These are phyloP conservation scores for Musa balbisiana DNA, from an alignment of 202 grass and related monocot species.

Conservation along the genomic window DNA sequence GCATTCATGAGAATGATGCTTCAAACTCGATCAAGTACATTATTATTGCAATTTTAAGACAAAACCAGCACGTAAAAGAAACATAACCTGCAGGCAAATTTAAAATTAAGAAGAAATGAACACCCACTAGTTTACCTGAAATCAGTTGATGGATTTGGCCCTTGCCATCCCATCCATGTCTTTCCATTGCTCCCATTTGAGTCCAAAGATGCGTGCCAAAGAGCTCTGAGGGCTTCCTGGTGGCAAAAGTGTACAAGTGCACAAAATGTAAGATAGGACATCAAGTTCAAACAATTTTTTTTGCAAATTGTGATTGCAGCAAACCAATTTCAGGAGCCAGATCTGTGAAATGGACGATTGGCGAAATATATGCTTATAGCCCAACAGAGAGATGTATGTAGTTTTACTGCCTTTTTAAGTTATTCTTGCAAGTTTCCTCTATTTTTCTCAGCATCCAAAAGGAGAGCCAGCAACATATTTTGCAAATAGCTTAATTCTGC, in stretches of 20 bases:
- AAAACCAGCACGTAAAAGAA: not conserved
- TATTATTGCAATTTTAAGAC: not conserved
- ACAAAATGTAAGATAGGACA: not conserved
- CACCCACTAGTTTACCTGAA: no score
- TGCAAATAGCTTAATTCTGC: not conserved
- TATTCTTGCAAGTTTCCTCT: no score
- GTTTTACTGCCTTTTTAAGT: no score
- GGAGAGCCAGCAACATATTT: not conserved
- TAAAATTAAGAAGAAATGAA: not conserved
- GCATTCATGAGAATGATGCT: not conserved
- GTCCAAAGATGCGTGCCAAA: constrained; percentile 64
- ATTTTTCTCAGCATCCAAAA: not conserved
- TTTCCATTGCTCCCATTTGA: constrained; percentile 87
- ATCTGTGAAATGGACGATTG: not conserved
- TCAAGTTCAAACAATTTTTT: not conserved
- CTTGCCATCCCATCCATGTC: constrained; percentile 98
- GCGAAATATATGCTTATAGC: not conserved
- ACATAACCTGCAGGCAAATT: not conserved
- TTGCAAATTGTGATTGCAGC: not conserved
- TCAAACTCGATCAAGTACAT: not conserved
- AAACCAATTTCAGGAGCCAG: not conserved
- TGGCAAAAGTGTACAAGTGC: constrained; percentile 3
- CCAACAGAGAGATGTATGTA: no score
- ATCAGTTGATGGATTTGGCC: constrained; percentile 71
- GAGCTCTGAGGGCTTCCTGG: constrained; percentile 65